A percentile compares a stretch with the other conserved stretches of the same genome.
Conservation (phyloP, 1,284 basidiomycete genomes). For the Ceratobasidium papillatum region DNA sequence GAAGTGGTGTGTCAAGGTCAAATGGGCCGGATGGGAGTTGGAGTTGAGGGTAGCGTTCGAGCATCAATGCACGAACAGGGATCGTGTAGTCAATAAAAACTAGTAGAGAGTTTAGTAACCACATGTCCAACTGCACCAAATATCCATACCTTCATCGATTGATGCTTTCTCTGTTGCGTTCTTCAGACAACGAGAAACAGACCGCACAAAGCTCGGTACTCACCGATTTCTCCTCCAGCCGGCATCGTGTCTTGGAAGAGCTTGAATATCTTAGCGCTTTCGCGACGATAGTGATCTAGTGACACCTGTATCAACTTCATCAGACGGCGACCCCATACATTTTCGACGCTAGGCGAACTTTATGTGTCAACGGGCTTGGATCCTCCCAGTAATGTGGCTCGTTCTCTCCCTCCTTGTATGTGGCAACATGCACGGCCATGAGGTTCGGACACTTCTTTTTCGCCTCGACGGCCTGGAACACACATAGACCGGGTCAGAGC, state of each 20-base stretch:
- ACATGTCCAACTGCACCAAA: background rate
- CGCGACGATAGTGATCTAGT: conserved; percentile 91
- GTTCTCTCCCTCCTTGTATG: conserved; percentile 87
- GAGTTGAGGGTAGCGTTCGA: conserved; percentile 81
- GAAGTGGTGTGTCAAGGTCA: conserved; percentile 83
- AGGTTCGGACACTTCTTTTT: conserved; percentile 87
- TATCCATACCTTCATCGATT: conserved; percentile 59
- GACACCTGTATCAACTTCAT: conserved; percentile 70
- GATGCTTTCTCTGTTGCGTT: conserved; percentile 58
- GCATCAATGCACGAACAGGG: conserved; percentile 74
- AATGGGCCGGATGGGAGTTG: conserved; percentile 72
- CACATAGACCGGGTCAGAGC: background rate
- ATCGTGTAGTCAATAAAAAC: conserved; percentile 90
- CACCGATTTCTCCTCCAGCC: conserved; percentile 69
- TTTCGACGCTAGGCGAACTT: conserved; percentile 62
- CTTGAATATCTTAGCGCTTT: conserved; percentile 88
- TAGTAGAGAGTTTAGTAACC: conserved; percentile 19
- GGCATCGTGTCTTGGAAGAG: conserved; percentile 84
- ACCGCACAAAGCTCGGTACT: conserved; percentile 44
- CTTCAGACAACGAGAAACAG: background rate
- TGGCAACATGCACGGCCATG: conserved; percentile 90
- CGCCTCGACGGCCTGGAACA: conserved; percentile 68
- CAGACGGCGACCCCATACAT: background rate
- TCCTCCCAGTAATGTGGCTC: conserved; percentile 91
- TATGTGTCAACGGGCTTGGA: conserved; percentile 88